Conservation (phyloP, 2,329 filamentous ascomycete genomes). For the Aspergillus neotritici region DNA sequence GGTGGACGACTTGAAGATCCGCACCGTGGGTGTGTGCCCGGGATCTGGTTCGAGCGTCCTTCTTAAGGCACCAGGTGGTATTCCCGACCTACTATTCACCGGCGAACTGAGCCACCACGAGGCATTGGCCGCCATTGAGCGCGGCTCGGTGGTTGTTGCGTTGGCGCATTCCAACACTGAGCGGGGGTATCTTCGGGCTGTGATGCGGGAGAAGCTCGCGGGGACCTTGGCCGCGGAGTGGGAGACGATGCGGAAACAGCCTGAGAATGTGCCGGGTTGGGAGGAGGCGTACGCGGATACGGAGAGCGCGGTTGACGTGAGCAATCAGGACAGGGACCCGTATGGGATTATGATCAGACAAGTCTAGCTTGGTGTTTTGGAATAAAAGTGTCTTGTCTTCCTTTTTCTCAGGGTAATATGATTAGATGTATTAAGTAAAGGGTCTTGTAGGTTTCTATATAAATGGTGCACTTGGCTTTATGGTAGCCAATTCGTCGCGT, state of each 20-base stretch:
- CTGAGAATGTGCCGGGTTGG: constrained; percentile 28
- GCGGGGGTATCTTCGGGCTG: constrained; percentile 68
- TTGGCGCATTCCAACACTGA: constrained; percentile 94
- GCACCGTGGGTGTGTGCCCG: constrained; percentile 77
- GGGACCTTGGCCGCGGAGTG: constrained; percentile 54
- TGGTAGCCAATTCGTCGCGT: too few relatives aligned
- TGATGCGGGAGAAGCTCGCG: constrained; percentile 63
- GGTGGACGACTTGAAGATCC: constrained; percentile 53
- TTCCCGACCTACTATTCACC: constrained; percentile 77
- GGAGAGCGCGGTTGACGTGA: constrained; percentile 63
- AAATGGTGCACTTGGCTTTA: too few relatives aligned
- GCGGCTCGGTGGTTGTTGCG: constrained; percentile 73
- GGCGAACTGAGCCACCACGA: constrained; percentile 94
- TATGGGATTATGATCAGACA: constrained; percentile 63
- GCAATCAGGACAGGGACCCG: constrained; percentile 76
- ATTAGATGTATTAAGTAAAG: too few relatives aligned
- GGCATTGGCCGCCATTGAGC: constrained; percentile 77
- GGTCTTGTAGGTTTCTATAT: too few relatives aligned
- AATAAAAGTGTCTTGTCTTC: background rate
- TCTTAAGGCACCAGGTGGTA: constrained; percentile 49
- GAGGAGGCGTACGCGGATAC: constrained; percentile 49
- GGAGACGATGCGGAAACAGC: constrained; percentile 42
- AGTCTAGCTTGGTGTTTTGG: constrained; percentile 2
- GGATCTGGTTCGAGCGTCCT: constrained; percentile 74
- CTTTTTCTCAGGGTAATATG: too few relatives aligned